Base-by-base conservation (phyloP, 805 yeast genomes). In the Cyberlindnera galapagoensis region DNA sequence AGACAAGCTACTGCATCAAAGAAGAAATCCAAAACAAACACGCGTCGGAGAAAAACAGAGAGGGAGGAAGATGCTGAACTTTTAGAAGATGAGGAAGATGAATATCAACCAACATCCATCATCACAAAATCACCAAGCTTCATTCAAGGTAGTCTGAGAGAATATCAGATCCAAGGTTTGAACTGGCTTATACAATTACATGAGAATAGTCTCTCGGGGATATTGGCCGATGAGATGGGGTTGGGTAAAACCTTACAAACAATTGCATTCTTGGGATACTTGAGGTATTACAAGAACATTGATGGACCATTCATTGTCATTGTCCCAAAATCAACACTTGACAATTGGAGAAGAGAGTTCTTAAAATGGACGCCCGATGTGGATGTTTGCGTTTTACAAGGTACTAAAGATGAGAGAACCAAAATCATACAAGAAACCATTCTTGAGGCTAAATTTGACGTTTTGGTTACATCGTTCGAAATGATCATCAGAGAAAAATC, bases 221-320 rank as follows among this genome's bases (percentile, higher is more conserved):
- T 90, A 28, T 62, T 90, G 30, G 98, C 98, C 9, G 98, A 90
- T 60, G 98, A 90, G 56, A 90, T 92, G 98, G 98, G 98, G 3
- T 67, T 90, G 24, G 98, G 98, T 35, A 90, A 90, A 58, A 90
- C 98, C 5, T 63, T 92, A 35, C 98, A 90, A 59, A 90, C 97
- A 0, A 86, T 90, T 28, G 75, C 97, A 2, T 92, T 90, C 48
- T 61, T 90, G 30, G 97, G 97, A 0, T 86, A 83, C 54, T 59
- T 92, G 39, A 71, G 97, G 42, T 86, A 85, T 52, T 65, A 78
- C 34, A 77, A 77, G 47, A 71, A 76, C 18, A 71, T 88, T 11
- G 81, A 80, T 40, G 98, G 98, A 0, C 98, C 98, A 0, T 85
- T 80, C 51, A 73, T 92, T 28, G 76, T 92, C 18, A 80, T 90